These are phyloP conservation scores for Penicillium coprophilum DNA, from an alignment of 495 filamentous ascomycete species.

Conservation along the genomic window DNA sequence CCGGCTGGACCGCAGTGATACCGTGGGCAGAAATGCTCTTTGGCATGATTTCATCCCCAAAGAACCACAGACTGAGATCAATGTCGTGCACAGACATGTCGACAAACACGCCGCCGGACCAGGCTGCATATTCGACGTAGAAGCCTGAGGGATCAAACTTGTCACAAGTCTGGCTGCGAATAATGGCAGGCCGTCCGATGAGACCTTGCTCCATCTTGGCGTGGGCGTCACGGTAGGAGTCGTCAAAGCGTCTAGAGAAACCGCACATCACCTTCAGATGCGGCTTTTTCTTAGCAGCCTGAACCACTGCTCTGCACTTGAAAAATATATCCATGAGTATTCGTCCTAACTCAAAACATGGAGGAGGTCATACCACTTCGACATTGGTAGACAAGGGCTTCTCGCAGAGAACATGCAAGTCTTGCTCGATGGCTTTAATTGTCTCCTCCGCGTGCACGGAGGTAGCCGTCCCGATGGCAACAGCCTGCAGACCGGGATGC, in stretches of 20 bases:
- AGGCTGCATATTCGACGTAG: conserved; percentile 56
- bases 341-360: not conserved
- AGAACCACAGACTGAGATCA: conserved; percentile 56
- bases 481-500: conserved; percentile 46
- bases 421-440: conserved; percentile 46
- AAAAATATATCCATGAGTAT: not conserved
- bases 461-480: conserved; percentile 47
- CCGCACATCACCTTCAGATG: conserved; percentile 57
- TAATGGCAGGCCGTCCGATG: conserved; percentile 51
- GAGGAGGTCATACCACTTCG: conserved; percentile 39
- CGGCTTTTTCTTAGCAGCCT: conserved; percentile 25
- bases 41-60: conserved; percentile 42
- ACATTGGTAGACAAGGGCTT: conserved; percentile 46
- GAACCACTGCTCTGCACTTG: conserved; percentile 23
- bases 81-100: conserved; percentile 59
- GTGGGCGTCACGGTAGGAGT: conserved; percentile 52
- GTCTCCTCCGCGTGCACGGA: conserved; percentile 50
- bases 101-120: conserved; percentile 58
- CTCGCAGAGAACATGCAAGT: conserved; percentile 53
- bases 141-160: conserved; percentile 53
- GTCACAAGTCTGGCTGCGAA: conserved; percentile 59
- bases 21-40: conserved; percentile 52
- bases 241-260: conserved; percentile 57
- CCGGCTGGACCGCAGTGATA: conserved; percentile 57
- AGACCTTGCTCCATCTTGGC: conserved; percentile 43